Evolutionary conservation across 2,329 filamentous ascomycete genomes (phyloP), one percentile per base, ranked within the genome.

Genomic region (Fusarium dlaminii): DNA sequence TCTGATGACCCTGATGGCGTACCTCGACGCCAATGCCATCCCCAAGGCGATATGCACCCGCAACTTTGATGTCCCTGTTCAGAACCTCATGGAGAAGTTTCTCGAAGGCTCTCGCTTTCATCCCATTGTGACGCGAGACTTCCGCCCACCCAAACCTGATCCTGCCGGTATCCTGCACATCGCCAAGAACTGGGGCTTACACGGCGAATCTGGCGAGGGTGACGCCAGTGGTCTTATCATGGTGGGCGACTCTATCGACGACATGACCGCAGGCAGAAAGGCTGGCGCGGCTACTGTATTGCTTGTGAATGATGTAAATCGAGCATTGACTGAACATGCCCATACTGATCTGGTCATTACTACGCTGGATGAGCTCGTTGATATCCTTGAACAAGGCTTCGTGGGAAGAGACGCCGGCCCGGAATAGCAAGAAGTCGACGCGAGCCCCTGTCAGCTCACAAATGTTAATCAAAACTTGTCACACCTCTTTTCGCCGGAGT

Each of bases 231-330:
- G 80, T 11, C 77, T 90, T 46, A 89, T 91, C 75, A 92, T 92
- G 90, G 90, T 91, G 29, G 93, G 93, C 8, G 93, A 96, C 80
- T 95, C 92, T 22, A 90, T 97, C 63, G 96, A 98, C 81, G 96
- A 99, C 80, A 97, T 98, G 90, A 93, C 92, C 13, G 94, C 96
- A 2, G 96, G 96, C 0, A 89, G 92, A 68, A 87, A 87, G 59
- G 96, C 96, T 0, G 96, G 96, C 2, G 94, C 95, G 3, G 93
- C 94, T 39, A 98, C 96, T 0, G 95, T 98, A n/a, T 80, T 98
- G 80, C 85, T 99, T 49, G 88, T 92, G 22, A 97, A 97, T 78
- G 90, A 94, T n/a, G 91, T 88, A n/a, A 98, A 98, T 80, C 82
- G 82, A 63, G 87, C 92, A 73, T 80, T 98, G 66, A 89, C 87